Evolutionary conservation across 2,329 filamentous ascomycete species (phyloP), one percentile per base, ranked within the genome.

Genomic region (Colletotrichum sp.): DNA sequence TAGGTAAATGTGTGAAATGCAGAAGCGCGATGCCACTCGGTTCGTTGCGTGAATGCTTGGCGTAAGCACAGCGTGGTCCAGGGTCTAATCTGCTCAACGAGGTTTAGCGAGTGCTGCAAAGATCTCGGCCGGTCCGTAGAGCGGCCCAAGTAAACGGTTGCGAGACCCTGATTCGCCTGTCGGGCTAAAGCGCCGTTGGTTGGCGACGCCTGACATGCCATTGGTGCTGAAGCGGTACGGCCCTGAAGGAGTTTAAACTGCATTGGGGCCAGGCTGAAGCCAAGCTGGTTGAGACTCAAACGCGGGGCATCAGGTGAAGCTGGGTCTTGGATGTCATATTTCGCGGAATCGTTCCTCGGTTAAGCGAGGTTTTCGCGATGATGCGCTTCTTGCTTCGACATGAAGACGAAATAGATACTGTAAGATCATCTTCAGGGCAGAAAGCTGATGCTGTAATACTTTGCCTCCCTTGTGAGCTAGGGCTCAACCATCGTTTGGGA

Each of bases 391-490:
- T 52, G 43, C 4, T 13, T 25, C 43, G 43, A 52, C 13, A 52
- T 52, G n/a, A 0, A 3, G 43, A 52, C 43, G n/a, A 2, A 0
- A 22, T 3, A 52, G n/a, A 52, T 52, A 22, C 0, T 22, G 43
- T 13, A 3, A 25, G 6, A 2, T 2, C 43, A 13, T 0, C 12
- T 52, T 52, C 0, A 52, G n/a, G 0, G 43, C 43, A 0, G 1
- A n/a, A 52, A 25, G n/a, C n/a, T 22, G 15, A n/a, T 52, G 43
- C n/a, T 13, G 43, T 52, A 22, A 52, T 13, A 13, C 43, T 25
- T 52, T 52, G 43, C 0, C 43, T 52, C 10, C 8, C 10, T 22
- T 52, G 43, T 25, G n/a, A 52, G 2, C 2, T 22, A 13, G 2
- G 6, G 43, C 43, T 25, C n/a, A 52, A 25, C 10, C 22, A 13